Evolutionary conservation across 257 asterid genomes (phyloP).

Genomic region (Prunella vulgaris): DNA sequence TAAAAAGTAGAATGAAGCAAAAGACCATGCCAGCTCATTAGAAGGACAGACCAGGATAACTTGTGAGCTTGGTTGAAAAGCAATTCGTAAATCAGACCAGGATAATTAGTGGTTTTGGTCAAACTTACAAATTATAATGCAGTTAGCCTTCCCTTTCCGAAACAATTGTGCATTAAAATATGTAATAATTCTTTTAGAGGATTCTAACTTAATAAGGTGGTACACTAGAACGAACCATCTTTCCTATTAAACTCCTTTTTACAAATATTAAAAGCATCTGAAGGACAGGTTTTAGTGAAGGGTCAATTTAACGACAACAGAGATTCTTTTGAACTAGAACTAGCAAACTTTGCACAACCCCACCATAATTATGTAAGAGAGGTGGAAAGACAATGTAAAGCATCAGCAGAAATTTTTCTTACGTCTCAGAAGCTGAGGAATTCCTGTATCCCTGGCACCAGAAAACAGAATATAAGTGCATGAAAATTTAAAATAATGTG

Average conservation of each 20-base stretch:
- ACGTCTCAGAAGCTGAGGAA: conserved; percentile 87
- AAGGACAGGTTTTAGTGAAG: conserved; percentile 1
- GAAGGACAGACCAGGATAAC: background rate
- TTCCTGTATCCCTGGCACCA: conserved; percentile 77
- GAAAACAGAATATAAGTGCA: conserved; percentile 14
- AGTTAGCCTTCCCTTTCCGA: background rate
- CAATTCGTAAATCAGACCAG: background rate
- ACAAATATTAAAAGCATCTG: background rate
- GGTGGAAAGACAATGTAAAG: conserved; percentile 15
- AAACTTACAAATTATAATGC: background rate
- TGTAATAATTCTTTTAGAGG: background rate
- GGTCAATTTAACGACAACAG: background rate
- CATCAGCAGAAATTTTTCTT: conserved; percentile 30
- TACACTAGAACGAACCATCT: background rate
- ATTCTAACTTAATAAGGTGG: background rate
- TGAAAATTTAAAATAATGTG: conserved; percentile 1
- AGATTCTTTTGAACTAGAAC: conserved; percentile 1
- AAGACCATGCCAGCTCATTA: background rate
- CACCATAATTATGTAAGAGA: conserved; percentile 1
- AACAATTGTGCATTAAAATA: background rate
- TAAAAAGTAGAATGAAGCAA: background rate
- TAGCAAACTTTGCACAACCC: background rate
- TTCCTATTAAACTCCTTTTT: background rate
- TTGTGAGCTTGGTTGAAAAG: background rate
- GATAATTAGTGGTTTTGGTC: background rate